Evolutionary conservation across 257 asterid species (phyloP), one percentile per base, ranked within the genome.

Genomic region (Solanum peruvianum): DNA sequence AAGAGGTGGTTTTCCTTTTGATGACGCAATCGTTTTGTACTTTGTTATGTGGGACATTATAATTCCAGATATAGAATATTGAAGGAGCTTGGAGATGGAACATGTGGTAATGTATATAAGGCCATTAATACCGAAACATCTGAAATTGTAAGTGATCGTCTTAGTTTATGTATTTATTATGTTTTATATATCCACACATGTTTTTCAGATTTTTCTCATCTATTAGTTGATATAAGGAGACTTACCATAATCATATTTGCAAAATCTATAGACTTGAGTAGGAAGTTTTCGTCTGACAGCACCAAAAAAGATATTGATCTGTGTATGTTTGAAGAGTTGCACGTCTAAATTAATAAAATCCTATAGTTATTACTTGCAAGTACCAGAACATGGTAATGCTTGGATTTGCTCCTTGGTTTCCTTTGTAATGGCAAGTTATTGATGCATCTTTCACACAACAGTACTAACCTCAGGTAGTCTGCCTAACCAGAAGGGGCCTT

Each of bases 21-120:
- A 86, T 80, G 33, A 89, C 90, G 83, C 49, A 25, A 20, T 16
- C 82, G 35, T 56, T 85, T 41, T 88, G 75, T 88, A 88, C 77
- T 64, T 86, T 76, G 29, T 77, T 44, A 44, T 45, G 37, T 78
- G 90, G 86, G 87, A 39, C 86, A 83, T 89, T 77, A 49, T 81
- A 31, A 49, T 49, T 81, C 69, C 93, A 96, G 98, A 90, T 96
- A 96, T 88, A 94, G 91, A 90, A 77, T 95, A 89, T 92, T 95
- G 94, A 92, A 88, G 69, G 98, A 94, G 94, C 94, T 95, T 89
- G 99, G 99, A 47, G 95, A 94, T 92, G 99, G 99, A 87, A 93
- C 98, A 72, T 95, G 96, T 83, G 99, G 98, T 70, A 89, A 88
- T 93, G 98, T 97, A 88, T 97, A 91, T 94, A 94, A 95, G 92